Conservation (phyloP, 139 green algal species). For the Penium margaritaceum region DNA sequence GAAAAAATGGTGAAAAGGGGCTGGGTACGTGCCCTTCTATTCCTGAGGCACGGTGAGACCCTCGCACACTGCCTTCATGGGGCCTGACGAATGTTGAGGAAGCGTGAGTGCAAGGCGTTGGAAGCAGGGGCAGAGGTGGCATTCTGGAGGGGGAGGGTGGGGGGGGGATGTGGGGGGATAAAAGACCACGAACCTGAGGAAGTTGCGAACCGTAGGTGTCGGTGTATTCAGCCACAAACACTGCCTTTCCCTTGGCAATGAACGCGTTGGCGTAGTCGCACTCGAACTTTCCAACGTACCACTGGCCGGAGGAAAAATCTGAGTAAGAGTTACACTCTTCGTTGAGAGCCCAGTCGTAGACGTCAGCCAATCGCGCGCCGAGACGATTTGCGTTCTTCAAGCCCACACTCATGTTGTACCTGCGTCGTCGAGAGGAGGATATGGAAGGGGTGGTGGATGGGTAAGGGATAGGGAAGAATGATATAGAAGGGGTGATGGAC, state of each 20-base stretch:
- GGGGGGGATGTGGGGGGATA: too few relatives aligned
- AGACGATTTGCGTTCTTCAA: neutral
- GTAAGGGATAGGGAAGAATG: too few relatives aligned
- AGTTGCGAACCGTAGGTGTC: too few relatives aligned
- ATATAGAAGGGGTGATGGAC: neutral
- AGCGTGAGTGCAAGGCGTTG: too few relatives aligned
- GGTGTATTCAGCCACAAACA: conserved; percentile 1
- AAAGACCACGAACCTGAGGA: too few relatives aligned
- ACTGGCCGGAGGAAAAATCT: neutral
- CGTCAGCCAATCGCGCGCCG: neutral
- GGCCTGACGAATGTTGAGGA: too few relatives aligned
- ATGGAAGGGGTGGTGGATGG: neutral
- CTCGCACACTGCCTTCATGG: too few relatives aligned
- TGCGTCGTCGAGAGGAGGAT: neutral
- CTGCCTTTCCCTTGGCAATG: neutral
- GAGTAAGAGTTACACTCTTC: conserved; percentile 3
- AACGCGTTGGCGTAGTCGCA: neutral
- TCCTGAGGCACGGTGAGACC: too few relatives aligned
- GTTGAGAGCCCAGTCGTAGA: neutral
- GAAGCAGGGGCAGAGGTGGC: too few relatives aligned
- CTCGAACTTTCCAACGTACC: conserved; percentile 9
- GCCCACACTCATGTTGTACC: conserved; percentile 1
- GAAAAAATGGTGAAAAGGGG: too few relatives aligned
- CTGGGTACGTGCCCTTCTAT: too few relatives aligned
- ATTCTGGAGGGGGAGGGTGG: too few relatives aligned